These are phyloP conservation scores for Suillus clintonianus DNA, from an alignment of 768 basidiomycete species.

Conservation along the genomic window DNA sequence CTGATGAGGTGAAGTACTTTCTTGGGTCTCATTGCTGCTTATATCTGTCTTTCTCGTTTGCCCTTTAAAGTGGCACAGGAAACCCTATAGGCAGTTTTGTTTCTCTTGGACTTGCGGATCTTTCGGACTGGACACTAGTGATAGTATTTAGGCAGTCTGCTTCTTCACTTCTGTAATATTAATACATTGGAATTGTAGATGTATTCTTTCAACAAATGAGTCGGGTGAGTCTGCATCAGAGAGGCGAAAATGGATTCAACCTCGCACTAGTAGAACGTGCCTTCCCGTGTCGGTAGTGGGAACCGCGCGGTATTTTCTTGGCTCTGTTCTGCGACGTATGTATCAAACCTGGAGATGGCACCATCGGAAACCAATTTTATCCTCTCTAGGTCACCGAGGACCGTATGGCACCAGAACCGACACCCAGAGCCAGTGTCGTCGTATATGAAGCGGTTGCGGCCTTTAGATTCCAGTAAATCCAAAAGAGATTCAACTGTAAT, in stretches of 20 bases:
- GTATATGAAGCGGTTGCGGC: neutral
- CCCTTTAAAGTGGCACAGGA: too few relatives aligned
- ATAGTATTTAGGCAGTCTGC: neutral
- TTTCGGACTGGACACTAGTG: neutral
- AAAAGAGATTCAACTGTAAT: neutral
- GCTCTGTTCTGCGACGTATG: neutral
- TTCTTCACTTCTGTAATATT: neutral
- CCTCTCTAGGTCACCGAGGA: neutral
- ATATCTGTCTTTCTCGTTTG: too few relatives aligned
- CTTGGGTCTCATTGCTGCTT: neutral
- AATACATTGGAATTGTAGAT: neutral
- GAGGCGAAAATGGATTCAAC: too few relatives aligned
- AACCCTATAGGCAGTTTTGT: neutral
- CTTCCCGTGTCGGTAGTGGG: neutral
- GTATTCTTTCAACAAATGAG: neutral
- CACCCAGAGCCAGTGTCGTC: conserved; percentile 1
- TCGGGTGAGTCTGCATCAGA: neutral
- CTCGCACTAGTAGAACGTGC: conserved; percentile 1
- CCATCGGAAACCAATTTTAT: neutral
- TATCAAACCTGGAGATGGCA: neutral
- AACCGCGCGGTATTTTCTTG: neutral
- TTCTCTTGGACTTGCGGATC: neutral
- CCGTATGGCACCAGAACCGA: neutral
- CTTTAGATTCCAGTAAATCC: neutral
- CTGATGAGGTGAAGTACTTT: neutral